A percentile compares a stretch with the other conserved stretches of the same genome.
These are phyloP conservation scores for Opeltia flavorubescens DNA, from an alignment of 495 filamentous ascomycete genomes.

Conservation along the genomic window DNA sequence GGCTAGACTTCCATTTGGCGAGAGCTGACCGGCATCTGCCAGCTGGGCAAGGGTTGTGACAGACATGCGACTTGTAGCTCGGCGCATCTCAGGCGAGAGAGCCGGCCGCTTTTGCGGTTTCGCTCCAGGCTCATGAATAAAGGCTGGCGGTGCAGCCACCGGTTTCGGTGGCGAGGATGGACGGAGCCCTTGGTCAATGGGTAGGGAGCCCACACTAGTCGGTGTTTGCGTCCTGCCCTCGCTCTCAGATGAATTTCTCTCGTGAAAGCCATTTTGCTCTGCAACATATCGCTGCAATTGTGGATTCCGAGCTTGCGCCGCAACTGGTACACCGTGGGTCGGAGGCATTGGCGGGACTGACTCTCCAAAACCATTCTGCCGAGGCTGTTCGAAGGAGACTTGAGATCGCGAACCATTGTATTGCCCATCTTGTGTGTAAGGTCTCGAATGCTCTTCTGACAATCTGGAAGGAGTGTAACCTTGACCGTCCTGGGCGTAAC, in stretches of 20 bases:
- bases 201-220: conserved; percentile 13
- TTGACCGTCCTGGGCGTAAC: conserved; percentile 23
- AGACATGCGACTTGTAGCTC: conserved; percentile 69
- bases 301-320: conserved; percentile 11
- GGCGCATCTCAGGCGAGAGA: conserved; percentile 57
- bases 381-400: conserved; percentile 8
- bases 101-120: conserved; percentile 54
- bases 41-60: conserved; percentile 66
- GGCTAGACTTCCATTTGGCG: conserved; percentile 19
- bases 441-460: conserved; percentile 23
- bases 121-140: conserved; percentile 54
- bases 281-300: conserved; percentile 16
- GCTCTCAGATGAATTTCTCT: conserved; percentile 45
- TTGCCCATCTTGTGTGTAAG: conserved; percentile 6
- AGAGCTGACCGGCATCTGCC: conserved; percentile 44
- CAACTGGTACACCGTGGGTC: conserved; percentile 19
- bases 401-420: conserved; percentile 4
- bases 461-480: conserved; percentile 26
- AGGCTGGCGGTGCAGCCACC: conserved; percentile 60
- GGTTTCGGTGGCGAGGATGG: conserved; percentile 52
- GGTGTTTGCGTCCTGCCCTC: conserved; percentile 26
- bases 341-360: conserved; percentile 30
- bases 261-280: conserved; percentile 21
- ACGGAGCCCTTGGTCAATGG: conserved; percentile 33
- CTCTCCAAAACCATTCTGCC: conserved; percentile 7